These are phyloP conservation scores for Cinchona pubescens DNA, from an alignment of 257 asterid genomes.

Conservation along the genomic window DNA sequence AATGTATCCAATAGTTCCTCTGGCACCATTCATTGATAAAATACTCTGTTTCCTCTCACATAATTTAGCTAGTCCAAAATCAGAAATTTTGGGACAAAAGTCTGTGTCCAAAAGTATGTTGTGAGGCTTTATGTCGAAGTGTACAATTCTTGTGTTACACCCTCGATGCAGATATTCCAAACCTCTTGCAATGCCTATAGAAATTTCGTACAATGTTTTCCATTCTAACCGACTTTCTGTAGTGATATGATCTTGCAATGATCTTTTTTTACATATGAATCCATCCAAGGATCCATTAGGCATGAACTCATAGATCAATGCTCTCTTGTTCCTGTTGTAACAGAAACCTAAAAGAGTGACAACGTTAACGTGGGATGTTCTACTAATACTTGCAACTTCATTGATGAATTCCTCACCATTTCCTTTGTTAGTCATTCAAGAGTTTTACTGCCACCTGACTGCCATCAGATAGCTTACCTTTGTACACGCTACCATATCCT, in stretches of 20 bases:
- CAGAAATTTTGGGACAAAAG: constrained; percentile 62
- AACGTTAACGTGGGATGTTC: constrained; percentile 62
- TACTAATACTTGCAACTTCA: constrained; percentile 61
- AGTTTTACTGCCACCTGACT: constrained; percentile 57
- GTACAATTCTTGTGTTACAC: constrained; percentile 62
- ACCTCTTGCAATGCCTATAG: constrained; percentile 64
- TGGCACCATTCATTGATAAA: constrained; percentile 37
- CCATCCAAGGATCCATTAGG: constrained; percentile 63
- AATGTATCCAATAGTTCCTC: constrained; percentile 67
- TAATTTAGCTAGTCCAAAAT: constrained; percentile 65
- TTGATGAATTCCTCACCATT: constrained; percentile 54
- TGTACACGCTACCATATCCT: constrained; percentile 57
- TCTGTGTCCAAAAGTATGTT: constrained; percentile 63
- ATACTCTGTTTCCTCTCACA: constrained; percentile 45
- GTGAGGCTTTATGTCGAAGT: constrained; percentile 72
- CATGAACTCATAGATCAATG: constrained; percentile 55
- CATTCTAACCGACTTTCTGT: constrained; percentile 33
- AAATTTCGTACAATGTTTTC: constrained; percentile 44
- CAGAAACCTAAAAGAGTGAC: constrained; percentile 65
- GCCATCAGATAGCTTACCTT: constrained; percentile 47
- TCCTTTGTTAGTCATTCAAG: constrained; percentile 27
- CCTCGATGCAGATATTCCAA: constrained; percentile 65
- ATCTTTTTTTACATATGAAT: constrained; percentile 32
- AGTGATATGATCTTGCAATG: background rate
- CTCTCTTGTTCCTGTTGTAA: constrained; percentile 34